Evolutionary conservation across 202 grass and related monocot genomes (phyloP).

Genomic region (Panicum virgatum): DNA sequence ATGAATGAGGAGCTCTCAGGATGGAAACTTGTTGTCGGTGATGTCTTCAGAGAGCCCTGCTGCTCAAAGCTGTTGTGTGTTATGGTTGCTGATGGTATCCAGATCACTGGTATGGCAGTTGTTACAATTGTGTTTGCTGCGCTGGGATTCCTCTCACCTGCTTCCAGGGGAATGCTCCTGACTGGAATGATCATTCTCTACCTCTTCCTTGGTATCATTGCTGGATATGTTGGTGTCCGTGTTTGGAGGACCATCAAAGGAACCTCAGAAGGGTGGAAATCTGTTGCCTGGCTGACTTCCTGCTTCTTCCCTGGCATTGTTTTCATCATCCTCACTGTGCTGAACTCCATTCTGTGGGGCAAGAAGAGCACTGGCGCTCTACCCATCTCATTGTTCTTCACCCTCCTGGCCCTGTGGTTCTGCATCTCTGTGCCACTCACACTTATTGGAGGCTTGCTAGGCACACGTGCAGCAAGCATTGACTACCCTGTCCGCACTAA

Average conservation of each 20-base stretch:
- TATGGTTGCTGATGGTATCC: constrained; percentile 81
- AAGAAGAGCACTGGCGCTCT: constrained; percentile 94
- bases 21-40: constrained; percentile 86
- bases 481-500: constrained; percentile 82
- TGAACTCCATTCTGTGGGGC: constrained; percentile 84
- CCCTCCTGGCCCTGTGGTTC: constrained; percentile 81
- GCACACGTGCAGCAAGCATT: constrained; percentile 69
- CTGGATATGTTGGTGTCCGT: constrained; percentile 80
- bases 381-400: constrained; percentile 85
- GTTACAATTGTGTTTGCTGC: constrained; percentile 91
- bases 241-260: constrained; percentile 91
- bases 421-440: constrained; percentile 88
- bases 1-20: constrained; percentile 88
- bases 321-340: constrained; percentile 69
- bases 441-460: constrained; percentile 68
- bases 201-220: constrained; percentile 80
- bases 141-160: constrained; percentile 85
- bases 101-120: constrained; percentile 83
- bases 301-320: constrained; percentile 87
- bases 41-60: constrained; percentile 84
- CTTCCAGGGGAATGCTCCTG: constrained; percentile 85
- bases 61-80: constrained; percentile 72
- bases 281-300: constrained; percentile 74
- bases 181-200: constrained; percentile 91
- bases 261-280: constrained; percentile 79